Evolutionary conservation across 2,329 filamentous ascomycete genomes (phyloP), one percentile per base, ranked within the genome.

Genomic region (Amauroascus verrucosus): DNA sequence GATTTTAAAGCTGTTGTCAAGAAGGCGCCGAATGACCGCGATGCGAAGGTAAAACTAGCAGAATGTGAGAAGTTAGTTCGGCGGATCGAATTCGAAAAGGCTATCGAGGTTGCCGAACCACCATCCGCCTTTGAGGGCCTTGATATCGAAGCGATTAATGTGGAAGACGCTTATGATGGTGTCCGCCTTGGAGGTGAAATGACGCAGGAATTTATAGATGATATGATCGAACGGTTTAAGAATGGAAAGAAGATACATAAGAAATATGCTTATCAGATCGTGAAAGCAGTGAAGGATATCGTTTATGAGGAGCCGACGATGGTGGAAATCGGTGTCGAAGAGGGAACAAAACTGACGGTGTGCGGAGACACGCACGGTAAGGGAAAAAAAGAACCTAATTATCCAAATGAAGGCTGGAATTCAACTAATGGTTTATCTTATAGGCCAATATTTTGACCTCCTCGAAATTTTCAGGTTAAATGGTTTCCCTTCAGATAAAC

Each of bases 191-290:
- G 62, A n/a, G 84, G 80, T 37, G 79, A 84, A 67, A 98, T 98
- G 89, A 96, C 91, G 1, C 81, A 91, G 61, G 91, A 96, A 63
- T 98, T 98, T 65, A 87, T 98, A 63, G 86, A 94, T 63, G 91
- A 98, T 73, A 96, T 97, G 91, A 91, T 88, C 54, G 81, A 93
- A 69, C 78, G 93, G 30, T 98, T 98, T 79, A 95, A 94, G 79
- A 84, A 81, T 48, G 93, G 93, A 66, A 97, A 98, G 79, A 91
- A 88, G 72, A 79, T 98, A 54, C 88, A 93, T 70, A 84, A 82
- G 73, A 98, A 97, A 79, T 98, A 96, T 67, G 93, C 91, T 60
- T 97, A 91, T 76, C 88, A 96, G 73, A 98, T 98, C 65, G 79
- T 98, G 63, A 74, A 96, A 62, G 86, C 87, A 5, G 87, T 94